A percentile compares a stretch with the other conserved stretches of the same genome.
Conservation (phyloP, 2,329 filamentous ascomycete genomes). For the Pseudogymnoascus pannorum region DNA sequence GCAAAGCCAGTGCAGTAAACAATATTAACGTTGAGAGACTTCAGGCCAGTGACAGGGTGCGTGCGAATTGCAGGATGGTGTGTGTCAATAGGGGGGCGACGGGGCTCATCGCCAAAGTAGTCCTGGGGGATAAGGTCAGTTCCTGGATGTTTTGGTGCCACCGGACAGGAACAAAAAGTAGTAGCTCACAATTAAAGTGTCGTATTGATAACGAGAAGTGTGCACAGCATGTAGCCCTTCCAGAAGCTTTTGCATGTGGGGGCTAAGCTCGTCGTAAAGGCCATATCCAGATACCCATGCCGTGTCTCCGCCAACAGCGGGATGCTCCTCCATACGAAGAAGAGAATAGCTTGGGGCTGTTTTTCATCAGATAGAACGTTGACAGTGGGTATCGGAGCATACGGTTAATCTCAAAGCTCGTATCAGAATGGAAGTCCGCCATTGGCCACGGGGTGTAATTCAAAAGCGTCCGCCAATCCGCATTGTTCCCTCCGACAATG, state of each 20-base stretch:
- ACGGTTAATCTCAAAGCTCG: conserved; percentile 11
- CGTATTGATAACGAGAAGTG: conserved; percentile 20
- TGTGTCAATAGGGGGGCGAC: conserved; percentile 24
- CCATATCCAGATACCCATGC: conserved; percentile 19
- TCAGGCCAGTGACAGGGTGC: conserved; percentile 24
- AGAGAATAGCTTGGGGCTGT: conserved; percentile 9
- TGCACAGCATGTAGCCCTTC: conserved; percentile 20
- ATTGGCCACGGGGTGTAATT: conserved; percentile 11
- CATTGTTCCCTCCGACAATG: conserved; percentile 10
- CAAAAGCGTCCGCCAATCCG: conserved; percentile 4
- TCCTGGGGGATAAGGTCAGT: conserved; percentile 13
- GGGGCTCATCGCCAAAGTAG: conserved; percentile 21
- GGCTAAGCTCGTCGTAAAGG: conserved; percentile 20
- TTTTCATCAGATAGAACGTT: neutral
- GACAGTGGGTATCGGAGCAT: neutral
- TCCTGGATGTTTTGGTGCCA: conserved; percentile 6
- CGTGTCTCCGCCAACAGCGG: conserved; percentile 9
- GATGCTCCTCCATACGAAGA: conserved; percentile 11
- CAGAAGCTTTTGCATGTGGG: conserved; percentile 17
- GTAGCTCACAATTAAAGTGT: conserved; percentile 10
- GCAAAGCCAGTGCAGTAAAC: conserved; percentile 20
- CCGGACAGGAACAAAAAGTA: neutral
- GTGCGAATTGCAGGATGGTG: conserved; percentile 26
- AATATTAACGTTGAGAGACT: conserved; percentile 22
- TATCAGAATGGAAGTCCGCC: conserved; percentile 10